These are phyloP conservation scores for Clathrospora elynae DNA, from an alignment of 2,329 filamentous ascomycete genomes.

Conservation along the genomic window DNA sequence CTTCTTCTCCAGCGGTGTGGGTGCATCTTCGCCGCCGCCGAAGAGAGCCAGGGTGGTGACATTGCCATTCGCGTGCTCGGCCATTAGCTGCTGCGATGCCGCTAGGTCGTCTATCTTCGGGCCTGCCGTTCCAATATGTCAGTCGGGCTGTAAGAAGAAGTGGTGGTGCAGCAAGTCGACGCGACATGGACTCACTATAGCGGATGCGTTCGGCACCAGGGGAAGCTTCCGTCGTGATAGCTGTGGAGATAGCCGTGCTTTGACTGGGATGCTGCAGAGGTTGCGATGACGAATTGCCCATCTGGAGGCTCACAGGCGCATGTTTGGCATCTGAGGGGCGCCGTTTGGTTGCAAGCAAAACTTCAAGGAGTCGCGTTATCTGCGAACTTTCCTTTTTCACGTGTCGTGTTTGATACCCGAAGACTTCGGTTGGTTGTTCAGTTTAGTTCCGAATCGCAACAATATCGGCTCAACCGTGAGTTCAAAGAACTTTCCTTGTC, in stretches of 20 bases:
- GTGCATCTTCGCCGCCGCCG: background rate
- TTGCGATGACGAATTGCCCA: slow-evolving; percentile 27
- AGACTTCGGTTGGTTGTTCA: too few relatives aligned
- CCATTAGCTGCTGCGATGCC: slow-evolving; percentile 29
- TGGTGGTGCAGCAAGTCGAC: slow-evolving; percentile 1
- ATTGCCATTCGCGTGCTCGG: slow-evolving; percentile 9
- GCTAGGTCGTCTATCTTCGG: slow-evolving; percentile 26
- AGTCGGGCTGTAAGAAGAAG: slow-evolving; percentile 9
- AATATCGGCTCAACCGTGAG: too few relatives aligned
- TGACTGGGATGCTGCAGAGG: slow-evolving; percentile 8
- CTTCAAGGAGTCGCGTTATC: too few relatives aligned
- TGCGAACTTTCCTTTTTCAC: too few relatives aligned
- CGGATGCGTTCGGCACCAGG: slow-evolving; percentile 13
- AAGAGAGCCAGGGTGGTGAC: background rate
- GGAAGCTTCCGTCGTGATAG: slow-evolving; percentile 9
- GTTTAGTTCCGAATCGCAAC: too few relatives aligned
- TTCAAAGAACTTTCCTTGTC: too few relatives aligned
- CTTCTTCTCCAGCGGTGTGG: background rate
- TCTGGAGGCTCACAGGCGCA: slow-evolving; percentile 3
- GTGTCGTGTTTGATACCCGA: too few relatives aligned
- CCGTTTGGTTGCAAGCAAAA: too few relatives aligned
- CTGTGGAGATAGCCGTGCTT: background rate
- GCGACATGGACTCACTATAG: slow-evolving; percentile 23
- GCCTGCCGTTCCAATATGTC: slow-evolving; percentile 17
- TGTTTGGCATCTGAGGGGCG: too few relatives aligned